Conservation (phyloP, 78 protist species). For the Cyanophora paradoxa region DNA sequence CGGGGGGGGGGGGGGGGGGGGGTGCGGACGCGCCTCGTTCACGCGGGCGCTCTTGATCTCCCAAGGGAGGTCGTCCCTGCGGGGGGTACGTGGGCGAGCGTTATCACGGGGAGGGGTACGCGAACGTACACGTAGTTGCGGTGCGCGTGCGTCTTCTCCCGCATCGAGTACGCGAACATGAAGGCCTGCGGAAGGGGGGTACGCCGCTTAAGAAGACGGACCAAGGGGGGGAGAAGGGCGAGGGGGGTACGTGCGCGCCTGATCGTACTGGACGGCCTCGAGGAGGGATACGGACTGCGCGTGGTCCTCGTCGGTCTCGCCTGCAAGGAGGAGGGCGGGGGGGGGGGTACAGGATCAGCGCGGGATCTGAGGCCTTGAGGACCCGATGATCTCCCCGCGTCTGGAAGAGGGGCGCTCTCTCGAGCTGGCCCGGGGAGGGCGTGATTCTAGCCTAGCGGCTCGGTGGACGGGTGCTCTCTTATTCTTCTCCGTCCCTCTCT, state of each 20-base stretch:
- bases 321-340: not conserved
- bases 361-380: no score
- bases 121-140: not conserved
- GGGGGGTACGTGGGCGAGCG: not conserved
- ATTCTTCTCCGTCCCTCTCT: no score
- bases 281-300: conserved; percentile 49
- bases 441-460: not conserved
- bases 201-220: not conserved
- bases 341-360: no score
- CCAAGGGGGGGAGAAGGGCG: not conserved
- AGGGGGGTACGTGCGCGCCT: not conserved
- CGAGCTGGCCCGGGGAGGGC: not conserved
- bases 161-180: conserved; percentile 62
- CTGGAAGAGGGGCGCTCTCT: not conserved
- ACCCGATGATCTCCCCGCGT: not conserved
- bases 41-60: conserved; percentile 21
- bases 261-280: conserved; percentile 51
- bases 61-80: not conserved
- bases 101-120: not conserved
- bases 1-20: not conserved
- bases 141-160: conserved; percentile 52
- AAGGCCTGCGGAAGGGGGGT: conserved; percentile 40
- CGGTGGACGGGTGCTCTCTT: no score
- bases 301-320: conserved; percentile 82
- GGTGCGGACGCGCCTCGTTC: not conserved